These are phyloP conservation scores for Aspergillus candidus DNA, from an alignment of 2,329 filamentous ascomycete species.

Conservation along the genomic window DNA sequence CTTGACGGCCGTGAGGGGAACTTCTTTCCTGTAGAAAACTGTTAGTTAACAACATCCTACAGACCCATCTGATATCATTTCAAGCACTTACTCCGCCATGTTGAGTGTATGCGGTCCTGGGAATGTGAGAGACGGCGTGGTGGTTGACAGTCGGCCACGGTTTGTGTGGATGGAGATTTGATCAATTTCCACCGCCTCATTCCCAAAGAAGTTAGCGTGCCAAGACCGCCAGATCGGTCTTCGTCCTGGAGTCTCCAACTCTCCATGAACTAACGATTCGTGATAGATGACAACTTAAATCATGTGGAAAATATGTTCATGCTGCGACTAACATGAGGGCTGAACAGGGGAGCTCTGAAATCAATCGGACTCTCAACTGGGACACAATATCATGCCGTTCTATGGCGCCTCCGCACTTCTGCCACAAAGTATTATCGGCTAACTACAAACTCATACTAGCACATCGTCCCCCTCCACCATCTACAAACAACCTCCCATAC, in stretches of 20 bases:
- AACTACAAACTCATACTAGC: background rate
- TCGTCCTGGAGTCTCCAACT: background rate
- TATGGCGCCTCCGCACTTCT: too few relatives aligned
- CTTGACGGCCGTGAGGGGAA: slow-evolving; percentile 78
- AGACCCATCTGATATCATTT: background rate
- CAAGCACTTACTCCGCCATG: slow-evolving; percentile 27
- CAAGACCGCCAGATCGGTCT: slow-evolving; percentile 14
- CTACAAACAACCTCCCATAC: background rate
- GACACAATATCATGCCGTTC: too few relatives aligned
- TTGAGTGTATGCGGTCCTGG: slow-evolving; percentile 19
- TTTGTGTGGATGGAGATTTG: slow-evolving; percentile 29
- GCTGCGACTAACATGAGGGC: too few relatives aligned
- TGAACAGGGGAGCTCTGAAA: background rate
- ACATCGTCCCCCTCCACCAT: background rate
- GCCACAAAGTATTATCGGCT: too few relatives aligned
- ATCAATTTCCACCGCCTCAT: slow-evolving; percentile 25
- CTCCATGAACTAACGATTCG: background rate
- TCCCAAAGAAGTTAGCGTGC: slow-evolving; percentile 20
- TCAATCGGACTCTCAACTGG: background rate
- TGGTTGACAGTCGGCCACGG: slow-evolving; percentile 14
- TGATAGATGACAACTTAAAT: too few relatives aligned
- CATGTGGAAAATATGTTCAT: too few relatives aligned
- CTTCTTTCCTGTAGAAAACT: slow-evolving; percentile 51
- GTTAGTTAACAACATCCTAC: slow-evolving; percentile 11
- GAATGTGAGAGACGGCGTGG: slow-evolving; percentile 15